These are phyloP conservation scores for Hippophae tibetana DNA, from an alignment of 306 rosid species.

Conservation along the genomic window DNA sequence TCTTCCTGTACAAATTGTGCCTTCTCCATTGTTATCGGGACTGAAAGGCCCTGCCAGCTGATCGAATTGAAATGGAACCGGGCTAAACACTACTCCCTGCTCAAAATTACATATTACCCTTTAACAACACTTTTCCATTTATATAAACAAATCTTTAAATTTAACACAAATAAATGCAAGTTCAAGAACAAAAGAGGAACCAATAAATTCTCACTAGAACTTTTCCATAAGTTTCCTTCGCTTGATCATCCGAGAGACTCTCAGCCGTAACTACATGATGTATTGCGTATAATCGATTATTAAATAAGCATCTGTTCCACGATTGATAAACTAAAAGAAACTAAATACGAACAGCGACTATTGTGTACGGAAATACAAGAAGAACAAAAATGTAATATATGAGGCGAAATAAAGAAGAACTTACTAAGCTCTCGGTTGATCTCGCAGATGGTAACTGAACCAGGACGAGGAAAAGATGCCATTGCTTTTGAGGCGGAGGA, in stretches of 20 bases:
- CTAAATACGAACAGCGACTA: constrained; percentile 5
- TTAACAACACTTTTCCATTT: not conserved
- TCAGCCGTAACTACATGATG: constrained; percentile 54
- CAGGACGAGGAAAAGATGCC: constrained; percentile 78
- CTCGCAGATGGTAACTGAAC: constrained; percentile 84
- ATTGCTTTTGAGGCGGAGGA: constrained; percentile 14
- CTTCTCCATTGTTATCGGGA: constrained; percentile 34
- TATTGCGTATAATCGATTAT: not conserved
- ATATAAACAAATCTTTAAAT: not conserved
- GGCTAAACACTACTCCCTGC: constrained; percentile 81
- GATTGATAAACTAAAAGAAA: not conserved
- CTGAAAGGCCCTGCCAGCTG: constrained; percentile 23
- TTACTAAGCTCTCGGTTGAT: constrained; percentile 80
- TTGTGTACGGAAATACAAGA: not conserved
- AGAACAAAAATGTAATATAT: not conserved
- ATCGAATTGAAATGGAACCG: constrained; percentile 58
- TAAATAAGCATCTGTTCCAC: not conserved
- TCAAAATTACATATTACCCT: not conserved
- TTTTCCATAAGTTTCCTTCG: constrained; percentile 67
- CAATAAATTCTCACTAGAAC: constrained; percentile 37
- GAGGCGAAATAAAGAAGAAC: not conserved
- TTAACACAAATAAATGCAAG: not conserved
- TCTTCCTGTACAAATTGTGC: constrained; percentile 15
- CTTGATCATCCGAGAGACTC: constrained; percentile 64
- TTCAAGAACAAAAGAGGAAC: not conserved